Evolutionary conservation across 192 early-diverging fungal genomes (phyloP), one percentile per base, ranked within the genome.

Genomic region (Linnemannia hyalina): DNA sequence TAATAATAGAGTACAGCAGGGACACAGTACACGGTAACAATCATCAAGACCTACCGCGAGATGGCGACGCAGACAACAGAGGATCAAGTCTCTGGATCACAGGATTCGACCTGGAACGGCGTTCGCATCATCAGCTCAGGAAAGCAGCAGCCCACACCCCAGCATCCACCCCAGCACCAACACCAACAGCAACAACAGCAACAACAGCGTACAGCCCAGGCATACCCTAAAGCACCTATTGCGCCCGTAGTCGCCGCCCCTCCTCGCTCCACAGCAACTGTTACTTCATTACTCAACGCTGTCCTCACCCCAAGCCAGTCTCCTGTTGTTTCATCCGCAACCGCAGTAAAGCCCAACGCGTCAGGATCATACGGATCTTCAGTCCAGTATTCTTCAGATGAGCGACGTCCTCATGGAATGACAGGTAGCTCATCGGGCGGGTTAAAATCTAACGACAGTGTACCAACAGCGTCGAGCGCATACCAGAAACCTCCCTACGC

Each of bases 41-140:
- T 77, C 0, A 49, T 68, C 32, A 86, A 73, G 44, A 86, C 75
- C 0, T 86, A 68, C 42, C 38, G 75, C 26, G 84, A 86, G 68
- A 86, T 81, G 79, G 78, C 79, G 11, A 86, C 84, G 15, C 84
- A 86, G 42, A 86, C 84, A 8, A 86, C 84, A 16, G 84, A 86
- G 41, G 84, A 86, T 26, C 75, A 78, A 16, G 46, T 85, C 32
- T 3, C 29, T 15, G 16, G 11, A 20, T 65, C 26, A 13, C n/a
- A 77, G 23, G 76, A 74, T 0, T 74, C 84, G 3, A 69, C 52
- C 18, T 86, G 52, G 44, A 86, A 86, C 18, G 79, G 80, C 13
- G 63, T 86, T 10, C 44, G 72, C 4, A 65, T 86, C 29, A 60
- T 26, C 36, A 46, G 20, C 23, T 16, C 40, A 9, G 70, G 41